phyloP scores from a whole-genome alignment of 1,139 yeast species.

The Protomyces arabidopsidicola region DNA sequence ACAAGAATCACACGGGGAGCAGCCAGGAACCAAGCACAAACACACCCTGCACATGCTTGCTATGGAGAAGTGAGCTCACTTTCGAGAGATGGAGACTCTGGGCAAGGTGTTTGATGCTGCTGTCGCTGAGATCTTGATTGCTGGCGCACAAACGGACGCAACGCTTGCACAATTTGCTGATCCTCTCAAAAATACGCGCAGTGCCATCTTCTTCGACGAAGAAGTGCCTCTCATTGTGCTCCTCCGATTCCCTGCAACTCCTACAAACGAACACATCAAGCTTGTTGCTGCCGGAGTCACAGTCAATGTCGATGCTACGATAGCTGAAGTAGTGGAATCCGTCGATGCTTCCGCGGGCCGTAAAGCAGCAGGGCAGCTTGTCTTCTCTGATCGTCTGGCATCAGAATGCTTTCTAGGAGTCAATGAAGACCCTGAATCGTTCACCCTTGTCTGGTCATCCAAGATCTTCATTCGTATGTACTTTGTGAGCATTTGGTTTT shows the following conservation, averaged over 20 bases:
- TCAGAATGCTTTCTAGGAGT: not conserved
- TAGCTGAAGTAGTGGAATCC: not conserved
- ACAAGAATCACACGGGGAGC: too few relatives aligned
- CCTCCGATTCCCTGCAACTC: not conserved
- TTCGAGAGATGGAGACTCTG: not conserved
- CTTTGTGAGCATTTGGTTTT: not conserved
- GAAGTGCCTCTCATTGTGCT: constrained; percentile 5
- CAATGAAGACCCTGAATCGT: not conserved
- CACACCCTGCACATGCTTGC: too few relatives aligned
- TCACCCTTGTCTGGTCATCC: not conserved
- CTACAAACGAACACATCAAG: not conserved
- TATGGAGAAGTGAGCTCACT: too few relatives aligned
- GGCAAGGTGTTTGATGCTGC: not conserved
- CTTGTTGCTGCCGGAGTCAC: not conserved
- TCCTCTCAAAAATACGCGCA: not conserved
- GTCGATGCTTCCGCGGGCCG: not conserved
- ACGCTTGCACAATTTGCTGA: not conserved
- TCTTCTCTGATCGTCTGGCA: not conserved
- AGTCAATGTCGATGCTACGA: not conserved
- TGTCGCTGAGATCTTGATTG: not conserved
- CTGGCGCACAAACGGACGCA: not conserved
- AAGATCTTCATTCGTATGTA: not conserved
- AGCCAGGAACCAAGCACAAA: too few relatives aligned
- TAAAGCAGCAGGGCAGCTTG: not conserved
- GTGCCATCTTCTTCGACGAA: constrained; percentile 12